Conservation (phyloP, 225 moss, liverwort and hornwort species). For the Anthoceros angustus region DNA sequence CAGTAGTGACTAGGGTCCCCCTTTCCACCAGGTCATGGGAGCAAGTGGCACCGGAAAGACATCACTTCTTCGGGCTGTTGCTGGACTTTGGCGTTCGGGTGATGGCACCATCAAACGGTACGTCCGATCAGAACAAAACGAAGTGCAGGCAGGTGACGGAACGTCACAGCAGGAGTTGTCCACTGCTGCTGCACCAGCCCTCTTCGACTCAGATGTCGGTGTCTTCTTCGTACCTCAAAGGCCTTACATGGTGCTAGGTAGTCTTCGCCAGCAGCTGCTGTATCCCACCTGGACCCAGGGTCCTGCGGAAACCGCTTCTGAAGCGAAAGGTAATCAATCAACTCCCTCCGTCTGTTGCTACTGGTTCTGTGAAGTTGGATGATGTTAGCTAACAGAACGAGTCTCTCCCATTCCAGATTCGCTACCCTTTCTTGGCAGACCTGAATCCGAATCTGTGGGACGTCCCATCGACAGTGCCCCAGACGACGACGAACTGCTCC, state of each 20-base stretch:
- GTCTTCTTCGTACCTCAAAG: constrained; percentile 96
- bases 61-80: constrained; percentile 75
- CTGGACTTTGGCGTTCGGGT: constrained; percentile 91
- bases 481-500: constrained; percentile 52
- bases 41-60: constrained; percentile 98
- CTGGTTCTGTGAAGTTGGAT: neutral
- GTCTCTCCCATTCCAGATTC: constrained; percentile 22
- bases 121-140: constrained; percentile 25
- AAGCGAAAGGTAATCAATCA: neutral
- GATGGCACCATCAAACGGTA: constrained; percentile 63
- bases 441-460: constrained; percentile 17
- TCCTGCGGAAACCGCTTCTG: constrained; percentile 3
- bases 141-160: constrained; percentile 16
- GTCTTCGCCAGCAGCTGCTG: constrained; percentile 85
- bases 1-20: neutral
- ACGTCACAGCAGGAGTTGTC: constrained; percentile 1
- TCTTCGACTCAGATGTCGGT: constrained; percentile 29
- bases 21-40: constrained; percentile 74
- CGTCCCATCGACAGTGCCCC: constrained; percentile 37
- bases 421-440: constrained; percentile 25
- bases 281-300: constrained; percentile 89
- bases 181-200: neutral
- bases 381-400: neutral
- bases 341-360: neutral
- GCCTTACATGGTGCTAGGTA: constrained; percentile 99